Conservation (phyloP, 495 filamentous ascomycete species). For the Friedmanniomyces simplex region DNA sequence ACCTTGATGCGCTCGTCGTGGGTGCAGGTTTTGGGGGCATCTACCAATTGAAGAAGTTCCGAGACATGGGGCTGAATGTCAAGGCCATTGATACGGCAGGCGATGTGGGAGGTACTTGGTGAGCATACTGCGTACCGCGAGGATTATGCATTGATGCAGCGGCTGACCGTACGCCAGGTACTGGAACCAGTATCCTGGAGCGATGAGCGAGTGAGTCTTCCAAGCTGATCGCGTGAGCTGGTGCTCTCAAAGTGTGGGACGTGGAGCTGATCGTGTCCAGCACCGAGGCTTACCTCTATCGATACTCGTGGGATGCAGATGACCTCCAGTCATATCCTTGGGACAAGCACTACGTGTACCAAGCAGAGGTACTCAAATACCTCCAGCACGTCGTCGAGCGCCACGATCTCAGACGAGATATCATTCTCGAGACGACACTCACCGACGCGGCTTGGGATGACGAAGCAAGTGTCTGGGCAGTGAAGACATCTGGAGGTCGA, state of each 20-base stretch:
- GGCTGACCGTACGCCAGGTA: not conserved
- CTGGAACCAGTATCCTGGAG: conserved; percentile 3
- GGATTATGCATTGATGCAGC: too few species aligned
- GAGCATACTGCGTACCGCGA: too few species aligned
- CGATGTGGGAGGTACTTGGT: conserved; percentile 12
- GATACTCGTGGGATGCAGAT: conserved; percentile 17
- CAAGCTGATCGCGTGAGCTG: not conserved
- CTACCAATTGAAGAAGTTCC: conserved; percentile 7
- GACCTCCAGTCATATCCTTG: conserved; percentile 12
- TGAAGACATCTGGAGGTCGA: conserved; percentile 13
- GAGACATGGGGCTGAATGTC: conserved; percentile 3
- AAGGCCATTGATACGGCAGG: conserved; percentile 4
- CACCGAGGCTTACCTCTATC: conserved; percentile 14
- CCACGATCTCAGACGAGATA: conserved; percentile 23
- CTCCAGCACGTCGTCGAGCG: conserved; percentile 26
- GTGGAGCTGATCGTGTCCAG: conserved; percentile 1
- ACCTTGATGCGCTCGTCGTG: conserved; percentile 13
- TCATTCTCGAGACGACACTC: conserved; percentile 23
- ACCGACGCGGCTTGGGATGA: conserved; percentile 21
- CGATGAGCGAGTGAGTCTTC: not conserved
- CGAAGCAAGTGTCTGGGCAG: conserved; percentile 19
- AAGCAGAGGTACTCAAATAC: conserved; percentile 21
- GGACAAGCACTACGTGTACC: conserved; percentile 1
- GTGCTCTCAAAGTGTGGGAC: not conserved
- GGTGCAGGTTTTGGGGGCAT: conserved; percentile 19